Evolutionary conservation across 2,329 filamentous ascomycete genomes (phyloP).

Genomic region (Botrytis porri): DNA sequence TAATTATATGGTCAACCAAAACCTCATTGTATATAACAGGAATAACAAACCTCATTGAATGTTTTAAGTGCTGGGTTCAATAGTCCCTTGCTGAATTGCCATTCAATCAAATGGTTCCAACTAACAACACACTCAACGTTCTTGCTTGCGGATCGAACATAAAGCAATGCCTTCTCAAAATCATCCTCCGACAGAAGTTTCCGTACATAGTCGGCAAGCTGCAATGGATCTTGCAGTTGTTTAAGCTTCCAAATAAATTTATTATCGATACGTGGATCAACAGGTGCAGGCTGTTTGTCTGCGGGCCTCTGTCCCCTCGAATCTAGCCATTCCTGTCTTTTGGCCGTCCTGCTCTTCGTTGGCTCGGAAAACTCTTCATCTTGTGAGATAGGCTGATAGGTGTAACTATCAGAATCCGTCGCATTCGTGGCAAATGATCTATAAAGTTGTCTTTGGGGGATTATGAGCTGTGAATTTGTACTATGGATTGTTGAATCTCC

Average conservation of each 20-base stretch:
- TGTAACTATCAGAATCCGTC: background rate
- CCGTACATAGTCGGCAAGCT: slow-evolving; percentile 66
- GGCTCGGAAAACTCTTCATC: background rate
- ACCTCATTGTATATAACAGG: no score
- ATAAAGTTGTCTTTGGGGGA: slow-evolving; percentile 2
- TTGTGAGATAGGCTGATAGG: slow-evolving; percentile 4
- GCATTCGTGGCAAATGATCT: slow-evolving; percentile 12
- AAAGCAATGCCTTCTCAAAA: slow-evolving; percentile 62
- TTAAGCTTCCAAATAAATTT: slow-evolving; percentile 29
- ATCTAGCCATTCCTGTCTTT: slow-evolving; percentile 29
- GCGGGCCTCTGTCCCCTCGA: slow-evolving; percentile 28
- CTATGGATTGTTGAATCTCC: slow-evolving; percentile 27
- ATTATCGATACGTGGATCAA: slow-evolving; percentile 12
- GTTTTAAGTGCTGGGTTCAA: slow-evolving; percentile 68
- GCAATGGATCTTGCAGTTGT: slow-evolving; percentile 59
- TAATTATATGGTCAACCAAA: background rate
- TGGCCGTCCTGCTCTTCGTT: background rate
- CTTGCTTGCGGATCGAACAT: slow-evolving; percentile 69
- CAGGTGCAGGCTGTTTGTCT: slow-evolving; percentile 14
- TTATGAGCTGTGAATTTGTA: slow-evolving; percentile 14
- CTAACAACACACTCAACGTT: slow-evolving; percentile 64
- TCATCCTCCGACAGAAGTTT: slow-evolving; percentile 57
- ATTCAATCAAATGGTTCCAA: slow-evolving; percentile 84
- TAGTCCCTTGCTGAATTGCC: slow-evolving; percentile 60
- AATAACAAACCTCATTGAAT: slow-evolving; percentile 73